Percentiles rank a stretch among this genome's conserved stretches.
phyloP scores from a whole-genome alignment of 441 rosid species.

The Pelargonium cotyledonis region DNA sequence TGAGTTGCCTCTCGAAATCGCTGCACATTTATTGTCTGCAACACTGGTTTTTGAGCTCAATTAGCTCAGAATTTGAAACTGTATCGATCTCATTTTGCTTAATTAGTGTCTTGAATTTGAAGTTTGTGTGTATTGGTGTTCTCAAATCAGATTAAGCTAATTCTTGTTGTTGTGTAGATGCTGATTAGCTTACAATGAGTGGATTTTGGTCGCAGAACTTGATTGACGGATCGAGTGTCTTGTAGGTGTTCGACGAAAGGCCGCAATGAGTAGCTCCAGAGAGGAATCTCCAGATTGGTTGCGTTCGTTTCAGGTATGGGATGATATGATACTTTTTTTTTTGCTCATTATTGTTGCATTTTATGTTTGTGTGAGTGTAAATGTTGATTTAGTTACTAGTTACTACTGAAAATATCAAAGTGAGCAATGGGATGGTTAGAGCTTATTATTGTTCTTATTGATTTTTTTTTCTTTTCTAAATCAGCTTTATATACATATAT shows the following conservation, averaged over 20 bases:
- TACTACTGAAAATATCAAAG: too few species aligned
- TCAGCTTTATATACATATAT: too few species aligned
- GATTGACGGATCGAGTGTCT: neutral
- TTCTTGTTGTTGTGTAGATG: neutral
- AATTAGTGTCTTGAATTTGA: neutral
- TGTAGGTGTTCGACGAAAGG: conserved; percentile 3
- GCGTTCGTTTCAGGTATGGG: conserved; percentile 56
- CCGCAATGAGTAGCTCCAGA: conserved; percentile 55
- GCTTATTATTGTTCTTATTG: too few species aligned
- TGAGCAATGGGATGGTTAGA: too few species aligned
- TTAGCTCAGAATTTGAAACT: neutral
- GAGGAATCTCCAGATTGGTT: conserved; percentile 92
- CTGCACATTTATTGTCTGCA: neutral
- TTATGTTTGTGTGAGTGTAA: too few species aligned
- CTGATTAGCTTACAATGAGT: neutral
- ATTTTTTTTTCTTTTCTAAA: too few species aligned
- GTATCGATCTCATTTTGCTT: neutral
- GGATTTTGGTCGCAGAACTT: neutral
- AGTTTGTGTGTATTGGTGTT: neutral
- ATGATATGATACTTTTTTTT: neutral
- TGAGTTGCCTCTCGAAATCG: neutral
- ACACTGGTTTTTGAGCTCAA: neutral
- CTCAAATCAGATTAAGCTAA: neutral
- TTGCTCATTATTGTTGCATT: neutral
- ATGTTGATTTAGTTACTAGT: too few species aligned